Conservation (phyloP, 208 protist species). For the Crithidia thermophila region DNA sequence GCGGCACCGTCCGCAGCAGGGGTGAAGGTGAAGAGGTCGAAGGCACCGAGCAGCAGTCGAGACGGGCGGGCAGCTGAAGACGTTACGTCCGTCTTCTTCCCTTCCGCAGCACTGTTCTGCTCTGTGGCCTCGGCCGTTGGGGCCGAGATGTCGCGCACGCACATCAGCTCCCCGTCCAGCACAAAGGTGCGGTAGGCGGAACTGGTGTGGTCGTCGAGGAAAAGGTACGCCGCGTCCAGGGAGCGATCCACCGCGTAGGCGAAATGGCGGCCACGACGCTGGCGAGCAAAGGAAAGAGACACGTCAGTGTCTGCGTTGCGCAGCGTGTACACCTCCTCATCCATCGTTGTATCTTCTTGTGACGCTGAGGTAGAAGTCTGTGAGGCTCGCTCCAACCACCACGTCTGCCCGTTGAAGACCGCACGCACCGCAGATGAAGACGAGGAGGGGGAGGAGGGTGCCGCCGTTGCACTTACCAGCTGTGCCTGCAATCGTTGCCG, state of each 20-base stretch:
- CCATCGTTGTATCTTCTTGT: too few relatives aligned
- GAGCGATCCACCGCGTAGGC: slow-evolving; percentile 63
- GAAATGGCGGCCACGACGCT: slow-evolving; percentile 24
- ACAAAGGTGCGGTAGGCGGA: slow-evolving; percentile 35
- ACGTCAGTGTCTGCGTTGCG: neutral
- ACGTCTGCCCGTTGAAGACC: too few relatives aligned
- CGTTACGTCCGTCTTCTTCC: neutral
- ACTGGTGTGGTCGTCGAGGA: slow-evolving; percentile 37
- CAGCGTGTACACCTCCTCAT: too few relatives aligned
- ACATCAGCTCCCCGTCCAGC: slow-evolving; percentile 72
- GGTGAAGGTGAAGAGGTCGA: slow-evolving; percentile 53
- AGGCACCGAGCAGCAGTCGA: slow-evolving; percentile 47
- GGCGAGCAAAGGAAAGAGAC: neutral
- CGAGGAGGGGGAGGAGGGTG: neutral
- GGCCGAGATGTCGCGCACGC: slow-evolving; percentile 22
- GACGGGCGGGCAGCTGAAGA: neutral
- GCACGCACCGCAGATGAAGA: neutral
- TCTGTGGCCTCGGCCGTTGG: neutral
- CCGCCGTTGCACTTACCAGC: neutral
- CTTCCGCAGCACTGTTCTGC: neutral
- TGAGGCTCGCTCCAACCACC: too few relatives aligned
- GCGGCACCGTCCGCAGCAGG: slow-evolving; percentile 9
- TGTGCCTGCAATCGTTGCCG: neutral
- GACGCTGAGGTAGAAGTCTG: too few relatives aligned
- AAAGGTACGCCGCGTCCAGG: slow-evolving; percentile 55